These are phyloP conservation scores for Xylariaceae sp. DNA, from an alignment of 2,329 filamentous ascomycete species.

Conservation along the genomic window DNA sequence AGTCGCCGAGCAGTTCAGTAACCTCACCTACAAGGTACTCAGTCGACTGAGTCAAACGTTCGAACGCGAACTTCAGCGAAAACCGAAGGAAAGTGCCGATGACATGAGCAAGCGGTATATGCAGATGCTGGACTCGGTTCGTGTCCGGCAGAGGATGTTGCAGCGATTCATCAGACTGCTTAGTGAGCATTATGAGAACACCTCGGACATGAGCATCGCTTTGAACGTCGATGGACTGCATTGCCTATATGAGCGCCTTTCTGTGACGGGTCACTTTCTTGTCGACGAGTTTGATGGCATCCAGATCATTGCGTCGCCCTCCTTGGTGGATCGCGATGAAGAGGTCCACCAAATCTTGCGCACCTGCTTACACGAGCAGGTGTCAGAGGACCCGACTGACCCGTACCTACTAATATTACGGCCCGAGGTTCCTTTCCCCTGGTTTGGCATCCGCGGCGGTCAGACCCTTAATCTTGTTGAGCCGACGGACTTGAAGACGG, in stretches of 20 bases:
- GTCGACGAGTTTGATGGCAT: constrained; percentile 75
- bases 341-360: constrained; percentile 84
- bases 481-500: constrained; percentile 77
- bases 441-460: constrained; percentile 73
- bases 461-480: constrained; percentile 72
- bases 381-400: constrained; percentile 67
- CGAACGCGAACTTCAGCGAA: constrained; percentile 80
- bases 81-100: constrained; percentile 72
- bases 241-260: constrained; percentile 74
- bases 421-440: constrained; percentile 71
- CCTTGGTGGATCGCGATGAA: constrained; percentile 66
- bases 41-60: constrained; percentile 85
- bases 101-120: constrained; percentile 99
- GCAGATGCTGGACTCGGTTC: constrained; percentile 88
- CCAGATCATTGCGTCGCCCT: constrained; percentile 79
- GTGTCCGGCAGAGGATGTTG: constrained; percentile 90
- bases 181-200: constrained; percentile 92
- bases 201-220: constrained; percentile 87
- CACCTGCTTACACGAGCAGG: constrained; percentile 53
- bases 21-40: constrained; percentile 86
- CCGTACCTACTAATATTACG: constrained; percentile 82
- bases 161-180: constrained; percentile 91
- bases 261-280: constrained; percentile 79
- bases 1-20: constrained; percentile 95
- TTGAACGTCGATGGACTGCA: constrained; percentile 62